Evolutionary conservation across 345 rosid genomes (phyloP), one percentile per base, ranked within the genome.

Genomic region (Rhodamnia argentea): DNA sequence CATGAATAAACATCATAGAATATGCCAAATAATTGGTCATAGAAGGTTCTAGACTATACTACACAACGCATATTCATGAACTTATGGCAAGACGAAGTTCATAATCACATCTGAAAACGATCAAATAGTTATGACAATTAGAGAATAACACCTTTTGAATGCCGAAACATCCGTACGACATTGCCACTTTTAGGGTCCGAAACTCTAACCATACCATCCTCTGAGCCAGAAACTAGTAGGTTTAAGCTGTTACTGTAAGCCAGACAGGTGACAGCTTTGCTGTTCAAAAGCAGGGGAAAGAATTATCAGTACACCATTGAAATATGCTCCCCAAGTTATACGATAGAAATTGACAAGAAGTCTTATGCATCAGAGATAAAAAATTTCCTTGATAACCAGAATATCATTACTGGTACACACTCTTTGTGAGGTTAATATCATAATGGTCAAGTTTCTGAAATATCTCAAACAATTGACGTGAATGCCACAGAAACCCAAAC

Each of bases 221-320:
- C 96, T 75, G 98, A 93, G 82, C 98, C 98, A 86, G 95, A 92
- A 40, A 97, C 90, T 90, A 96, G 90, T 53, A 92, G 84, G 89
- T 92, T 93, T 86, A 93, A 91, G 10, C 88, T 90, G 13, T 87
- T 58, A 86, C 96, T 90, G 81, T 94, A 93, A 29, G 95, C 92
- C 89, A 95, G 92, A 93, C 94, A 93, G 82, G 96, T 94, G 85
- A 96, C 93, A 82, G 92, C 92, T 87, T 94, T 92, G 86, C 99
- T 96, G 98, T 87, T 53, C 76, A 88, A 75, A 54, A 75, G 8
- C 50, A 51, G 44, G 52, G 81, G 27, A 60, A n/a, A 87, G 37
- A 84, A 4, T 51, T 5, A 24, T 84, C 26, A 82, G 56, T 40
- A 23, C 13, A 42, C 11, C 57, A 85, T 57, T 24, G 1, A 51